Evolutionary conservation across 129 eudicot genomes (phyloP).

Genomic region (Flaveria sonorensis): DNA sequence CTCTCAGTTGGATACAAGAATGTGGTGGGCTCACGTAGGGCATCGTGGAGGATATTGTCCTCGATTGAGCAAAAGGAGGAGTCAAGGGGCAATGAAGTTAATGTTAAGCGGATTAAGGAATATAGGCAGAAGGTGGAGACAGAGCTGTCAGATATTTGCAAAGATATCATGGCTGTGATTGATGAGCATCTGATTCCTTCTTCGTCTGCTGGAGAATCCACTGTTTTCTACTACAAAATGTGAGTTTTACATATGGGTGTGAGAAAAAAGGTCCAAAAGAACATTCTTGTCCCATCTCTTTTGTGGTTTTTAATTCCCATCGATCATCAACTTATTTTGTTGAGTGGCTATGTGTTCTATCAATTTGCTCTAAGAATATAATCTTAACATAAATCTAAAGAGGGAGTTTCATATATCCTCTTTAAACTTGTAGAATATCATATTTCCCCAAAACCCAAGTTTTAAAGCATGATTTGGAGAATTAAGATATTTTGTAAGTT

Average conservation of each 20-base stretch:
- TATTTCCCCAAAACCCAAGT: too few species aligned
- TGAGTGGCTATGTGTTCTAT: not conserved
- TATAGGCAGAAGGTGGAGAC: conserved; percentile 50
- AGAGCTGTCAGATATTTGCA: conserved; percentile 51
- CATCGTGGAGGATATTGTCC: conserved; percentile 52
- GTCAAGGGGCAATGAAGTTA: conserved; percentile 44
- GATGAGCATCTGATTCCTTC: conserved; percentile 58
- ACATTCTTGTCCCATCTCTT: conserved; percentile 11
- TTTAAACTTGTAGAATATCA: too few species aligned
- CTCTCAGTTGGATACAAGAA: conserved; percentile 61
- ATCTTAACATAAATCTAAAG: too few species aligned
- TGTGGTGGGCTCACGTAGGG: conserved; percentile 55
- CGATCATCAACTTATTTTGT: not conserved
- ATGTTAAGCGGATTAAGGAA: conserved; percentile 45
- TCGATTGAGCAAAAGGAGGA: conserved; percentile 55
- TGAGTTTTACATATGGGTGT: conserved; percentile 23
- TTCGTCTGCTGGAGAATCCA: conserved; percentile 47
- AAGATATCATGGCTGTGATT: conserved; percentile 48
- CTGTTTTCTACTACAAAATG: conserved; percentile 60
- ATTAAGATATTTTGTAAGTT: too few species aligned
- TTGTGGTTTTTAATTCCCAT: conserved; percentile 4
- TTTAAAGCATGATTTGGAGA: too few species aligned
- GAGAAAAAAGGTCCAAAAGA: conserved; percentile 18
- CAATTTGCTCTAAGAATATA: conserved; percentile 15
- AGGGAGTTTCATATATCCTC: too few species aligned